These are phyloP conservation scores for Apiosordaria backusii DNA, from an alignment of 495 filamentous ascomycete genomes.

Conservation along the genomic window DNA sequence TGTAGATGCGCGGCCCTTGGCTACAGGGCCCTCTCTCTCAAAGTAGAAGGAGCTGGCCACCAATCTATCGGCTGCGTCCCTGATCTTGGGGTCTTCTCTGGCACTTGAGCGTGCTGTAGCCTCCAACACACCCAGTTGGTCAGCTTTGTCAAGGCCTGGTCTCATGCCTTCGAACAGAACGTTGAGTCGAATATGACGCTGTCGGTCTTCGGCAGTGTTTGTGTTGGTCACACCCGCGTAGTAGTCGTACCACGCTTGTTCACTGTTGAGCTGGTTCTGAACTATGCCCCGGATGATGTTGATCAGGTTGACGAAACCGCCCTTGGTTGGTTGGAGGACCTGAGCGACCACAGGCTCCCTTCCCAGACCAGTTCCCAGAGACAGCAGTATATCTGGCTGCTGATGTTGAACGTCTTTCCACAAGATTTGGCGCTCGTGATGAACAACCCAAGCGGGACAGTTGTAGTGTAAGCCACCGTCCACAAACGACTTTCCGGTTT, in stretches of 20 bases:
- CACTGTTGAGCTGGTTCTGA: constrained; percentile 27
- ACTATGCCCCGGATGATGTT: constrained; percentile 15
- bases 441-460: constrained; percentile 46
- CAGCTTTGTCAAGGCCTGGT: constrained; percentile 26
- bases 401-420: constrained; percentile 40
- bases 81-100: constrained; percentile 22
- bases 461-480: constrained; percentile 47
- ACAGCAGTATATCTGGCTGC: constrained; percentile 48
- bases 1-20: constrained; percentile 26
- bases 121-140: constrained; percentile 22
- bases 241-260: constrained; percentile 33
- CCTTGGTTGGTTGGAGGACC: constrained; percentile 5
- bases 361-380: constrained; percentile 37
- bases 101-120: constrained; percentile 25
- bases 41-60: constrained; percentile 41
- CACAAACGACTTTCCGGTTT: constrained; percentile 36
- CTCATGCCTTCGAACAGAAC: constrained; percentile 24
- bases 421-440: constrained; percentile 46
- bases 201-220: constrained; percentile 8
- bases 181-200: constrained; percentile 33
- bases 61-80: constrained; percentile 36
- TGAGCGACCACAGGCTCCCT: constrained; percentile 13
- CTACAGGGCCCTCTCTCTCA: constrained; percentile 29
- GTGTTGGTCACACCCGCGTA: constrained; percentile 4
- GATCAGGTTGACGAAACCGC: background rate